Base-by-base conservation (phyloP, 768 basidiomycete genomes). In the Udeniomyces megalosporus region DNA sequence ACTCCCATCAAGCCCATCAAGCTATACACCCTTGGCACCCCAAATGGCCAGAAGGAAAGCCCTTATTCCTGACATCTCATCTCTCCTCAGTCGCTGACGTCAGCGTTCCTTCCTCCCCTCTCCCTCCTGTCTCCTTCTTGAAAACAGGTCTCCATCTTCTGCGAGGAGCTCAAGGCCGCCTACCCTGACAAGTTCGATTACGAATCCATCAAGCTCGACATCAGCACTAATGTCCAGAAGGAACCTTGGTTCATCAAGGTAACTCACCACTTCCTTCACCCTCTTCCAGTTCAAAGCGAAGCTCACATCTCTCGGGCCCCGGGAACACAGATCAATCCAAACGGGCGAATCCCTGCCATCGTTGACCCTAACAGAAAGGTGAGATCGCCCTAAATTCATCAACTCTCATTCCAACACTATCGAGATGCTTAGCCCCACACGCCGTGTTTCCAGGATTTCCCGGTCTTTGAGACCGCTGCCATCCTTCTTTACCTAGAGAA, bases 401-500 rank as follows among this genome's bases (percentile, higher is more conserved):
- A n/a, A n/a, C n/a, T n/a, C n/a, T n/a, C n/a, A n/a, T n/a, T n/a
- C n/a, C n/a, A n/a, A n/a, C n/a, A n/a, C n/a, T n/a, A n/a, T n/a
- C n/a, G n/a, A n/a, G n/a, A n/a, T n/a, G n/a, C n/a, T n/a, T n/a
- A n/a, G n/a, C n/a, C n/a, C n/a, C n/a, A n/a, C n/a, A n/a, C n/a
- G n/a, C n/a, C n/a, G n/a, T n/a, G n/a, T n/a, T n/a, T n/a, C n/a
- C n/a, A n/a, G n/a, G 72, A 74, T 67, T 87, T 87, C 69, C 67
- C 69, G 26, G 70, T 75, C 34, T 74, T 88, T 67, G 87, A 89
- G 70, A 82, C 81, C 5, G 81, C 84, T 1, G 87, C 88, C 12
- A 89, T 93, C 64, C 73, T 90, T 57, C 73, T 89, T n/a, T 92
- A 77, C 69, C 80, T 93, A 56, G 78, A 78, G 24, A 83, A 87